Evolutionary conservation across 2,329 filamentous ascomycete genomes (phyloP).

Genomic region (Fusarium sp.): DNA sequence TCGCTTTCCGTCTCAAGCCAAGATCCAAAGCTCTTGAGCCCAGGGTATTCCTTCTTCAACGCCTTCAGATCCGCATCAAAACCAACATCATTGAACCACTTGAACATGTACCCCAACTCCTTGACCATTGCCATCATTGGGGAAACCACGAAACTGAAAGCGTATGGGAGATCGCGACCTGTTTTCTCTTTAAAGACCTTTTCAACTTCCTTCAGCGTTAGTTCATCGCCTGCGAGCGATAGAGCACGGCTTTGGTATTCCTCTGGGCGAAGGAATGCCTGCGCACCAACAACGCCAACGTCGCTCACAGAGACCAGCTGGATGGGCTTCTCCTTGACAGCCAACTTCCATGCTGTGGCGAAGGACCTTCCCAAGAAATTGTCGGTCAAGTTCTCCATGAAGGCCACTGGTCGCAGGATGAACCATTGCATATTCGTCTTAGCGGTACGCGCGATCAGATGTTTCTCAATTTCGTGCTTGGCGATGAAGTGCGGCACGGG

Average conservation of each 20-base stretch:
- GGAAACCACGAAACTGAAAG: slow-evolving; percentile 24
- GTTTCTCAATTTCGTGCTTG: slow-evolving; percentile 73
- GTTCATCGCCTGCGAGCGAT: slow-evolving; percentile 24
- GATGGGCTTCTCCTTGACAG: slow-evolving; percentile 49
- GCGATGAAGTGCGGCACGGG: slow-evolving; percentile 71
- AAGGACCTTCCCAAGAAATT: slow-evolving; percentile 54
- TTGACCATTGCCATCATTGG: slow-evolving; percentile 31
- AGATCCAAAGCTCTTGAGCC: slow-evolving; percentile 9
- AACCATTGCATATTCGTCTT: slow-evolving; percentile 54
- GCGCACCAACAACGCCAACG: slow-evolving; percentile 12
- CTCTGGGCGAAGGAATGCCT: slow-evolving; percentile 20
- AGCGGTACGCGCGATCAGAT: slow-evolving; percentile 64
- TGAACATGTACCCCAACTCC: slow-evolving; percentile 31
- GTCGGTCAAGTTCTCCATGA: slow-evolving; percentile 58
- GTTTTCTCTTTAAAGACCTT: slow-evolving; percentile 17
- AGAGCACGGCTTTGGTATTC: slow-evolving; percentile 13
- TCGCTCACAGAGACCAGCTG: slow-evolving; percentile 28
- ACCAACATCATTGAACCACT: slow-evolving; percentile 30
- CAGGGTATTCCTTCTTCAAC: slow-evolving; percentile 18
- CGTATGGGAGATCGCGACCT: slow-evolving; percentile 8
- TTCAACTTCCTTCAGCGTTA: slow-evolving; percentile 13
- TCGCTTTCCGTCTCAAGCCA: slow-evolving; percentile 30
- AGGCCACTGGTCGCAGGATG: slow-evolving; percentile 58
- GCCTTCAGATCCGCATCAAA: slow-evolving; percentile 21
- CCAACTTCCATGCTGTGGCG: slow-evolving; percentile 52